These are phyloP conservation scores for Epichloe gansuensis DNA, from an alignment of 2,329 filamentous ascomycete genomes.

Conservation along the genomic window DNA sequence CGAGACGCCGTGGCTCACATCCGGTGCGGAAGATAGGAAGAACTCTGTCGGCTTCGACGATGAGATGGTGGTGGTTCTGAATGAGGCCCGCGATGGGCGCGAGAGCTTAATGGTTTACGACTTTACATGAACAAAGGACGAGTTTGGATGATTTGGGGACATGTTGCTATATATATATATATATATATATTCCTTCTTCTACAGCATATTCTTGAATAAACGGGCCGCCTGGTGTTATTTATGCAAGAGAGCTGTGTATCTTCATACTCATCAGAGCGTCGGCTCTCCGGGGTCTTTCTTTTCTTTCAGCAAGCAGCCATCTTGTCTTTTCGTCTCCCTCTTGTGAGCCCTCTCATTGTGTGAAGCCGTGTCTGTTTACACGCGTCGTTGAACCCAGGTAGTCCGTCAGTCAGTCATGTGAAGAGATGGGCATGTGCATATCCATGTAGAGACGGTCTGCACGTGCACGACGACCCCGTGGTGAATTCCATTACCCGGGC, in stretches of 20 bases:
- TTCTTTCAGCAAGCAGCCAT: no score
- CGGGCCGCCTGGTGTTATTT: not conserved
- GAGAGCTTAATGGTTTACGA: constrained; percentile 77
- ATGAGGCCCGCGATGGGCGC: constrained; percentile 53
- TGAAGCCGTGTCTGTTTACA: no score
- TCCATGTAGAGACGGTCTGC: no score
- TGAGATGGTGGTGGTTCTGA: constrained; percentile 78
- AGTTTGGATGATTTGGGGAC: not conserved
- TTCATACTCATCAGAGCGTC: not conserved
- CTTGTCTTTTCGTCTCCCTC: not conserved
- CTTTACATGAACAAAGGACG: constrained; percentile 43
- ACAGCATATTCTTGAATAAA: not conserved
- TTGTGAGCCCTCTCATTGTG: not conserved
- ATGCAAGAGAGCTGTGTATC: not conserved
- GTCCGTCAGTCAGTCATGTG: no score
- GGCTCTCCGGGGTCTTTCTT: not conserved
- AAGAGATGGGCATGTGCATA: no score
- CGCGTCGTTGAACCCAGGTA: no score
- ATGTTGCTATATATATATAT: no score
- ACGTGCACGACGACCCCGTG: no score
- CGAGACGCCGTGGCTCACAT: not conserved
- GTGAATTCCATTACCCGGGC: no score
- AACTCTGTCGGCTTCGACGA: constrained; percentile 82
- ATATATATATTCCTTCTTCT: no score
- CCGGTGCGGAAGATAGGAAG: constrained; percentile 32